A percentile compares a stretch with the other conserved stretches of the same genome.
Evolutionary conservation across 2,329 filamentous ascomycete genomes (phyloP).

Genomic region (Emergomyces orientalis): DNA sequence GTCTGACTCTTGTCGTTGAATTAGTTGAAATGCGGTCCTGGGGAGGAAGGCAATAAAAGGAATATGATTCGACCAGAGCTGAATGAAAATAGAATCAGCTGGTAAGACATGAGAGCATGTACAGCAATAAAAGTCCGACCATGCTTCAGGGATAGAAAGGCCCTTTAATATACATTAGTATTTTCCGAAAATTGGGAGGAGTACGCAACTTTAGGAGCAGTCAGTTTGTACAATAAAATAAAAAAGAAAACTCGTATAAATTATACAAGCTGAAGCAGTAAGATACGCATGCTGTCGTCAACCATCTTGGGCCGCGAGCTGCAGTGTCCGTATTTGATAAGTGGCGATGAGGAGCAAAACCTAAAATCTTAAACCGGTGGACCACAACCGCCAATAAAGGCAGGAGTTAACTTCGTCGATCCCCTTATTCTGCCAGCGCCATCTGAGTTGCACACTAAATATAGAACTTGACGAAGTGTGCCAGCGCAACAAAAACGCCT

Average conservation of each 20-base stretch:
- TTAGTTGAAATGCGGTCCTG: background rate
- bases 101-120: background rate
- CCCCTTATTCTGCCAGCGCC: background rate
- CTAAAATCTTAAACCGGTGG: background rate
- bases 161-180: background rate
- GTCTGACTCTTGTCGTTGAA: background rate
- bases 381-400: background rate
- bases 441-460: background rate
- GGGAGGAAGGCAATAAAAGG: background rate
- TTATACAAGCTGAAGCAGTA: background rate
- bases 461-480: background rate
- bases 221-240: background rate
- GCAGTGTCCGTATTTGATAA: too few relatives aligned
- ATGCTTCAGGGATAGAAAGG: background rate
- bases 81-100: background rate
- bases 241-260: constrained; percentile 2
- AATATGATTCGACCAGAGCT: background rate
- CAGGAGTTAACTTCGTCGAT: background rate
- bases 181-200: background rate
- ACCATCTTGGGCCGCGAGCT: too few relatives aligned
- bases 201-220: background rate
- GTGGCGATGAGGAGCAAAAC: background rate
- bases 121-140: background rate
- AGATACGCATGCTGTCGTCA: too few relatives aligned
- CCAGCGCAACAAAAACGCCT: background rate